A percentile compares a stretch with the other conserved stretches of the same genome.
These are phyloP conservation scores for Fusarium verrucosum DNA, from an alignment of 2,329 filamentous ascomycete genomes.

Conservation along the genomic window DNA sequence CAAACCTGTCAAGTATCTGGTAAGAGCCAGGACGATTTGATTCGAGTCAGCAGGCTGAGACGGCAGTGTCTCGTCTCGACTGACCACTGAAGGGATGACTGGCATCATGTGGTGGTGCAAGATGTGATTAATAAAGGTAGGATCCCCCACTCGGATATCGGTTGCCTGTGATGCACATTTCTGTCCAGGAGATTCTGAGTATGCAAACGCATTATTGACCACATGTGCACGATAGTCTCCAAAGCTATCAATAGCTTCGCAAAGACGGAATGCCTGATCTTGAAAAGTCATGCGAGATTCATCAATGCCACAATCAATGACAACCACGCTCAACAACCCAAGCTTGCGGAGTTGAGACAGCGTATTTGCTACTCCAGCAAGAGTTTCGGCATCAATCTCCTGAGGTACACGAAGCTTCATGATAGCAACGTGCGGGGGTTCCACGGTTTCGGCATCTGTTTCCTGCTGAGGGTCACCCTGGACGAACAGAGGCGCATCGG, in stretches of 20 bases:
- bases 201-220: conserved; percentile 60
- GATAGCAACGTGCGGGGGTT: conserved; percentile 73
- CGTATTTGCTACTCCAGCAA: conserved; percentile 83
- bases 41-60: conserved; percentile 55
- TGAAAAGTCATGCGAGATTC: conserved; percentile 55
- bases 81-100: conserved; percentile 55
- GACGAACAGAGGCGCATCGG: conserved; percentile 48
- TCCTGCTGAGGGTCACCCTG: conserved; percentile 44
- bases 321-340: conserved; percentile 82
- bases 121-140: conserved; percentile 46
- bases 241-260: conserved; percentile 76
- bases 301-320: conserved; percentile 74
- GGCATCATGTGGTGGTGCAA: conserved; percentile 49
- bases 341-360: conserved; percentile 83
- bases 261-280: conserved; percentile 76
- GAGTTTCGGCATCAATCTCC: conserved; percentile 70
- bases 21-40: conserved; percentile 80
- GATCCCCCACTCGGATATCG: conserved; percentile 47
- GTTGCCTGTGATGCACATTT: conserved; percentile 27
- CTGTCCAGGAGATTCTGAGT: conserved; percentile 2
- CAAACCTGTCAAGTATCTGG: conserved; percentile 77
- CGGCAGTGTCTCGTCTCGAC: conserved; percentile 52
- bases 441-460: conserved; percentile 21
- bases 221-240: conserved; percentile 74
- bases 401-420: conserved; percentile 85